These are phyloP conservation scores for Lactarius psammicola DNA, from an alignment of 768 basidiomycete species.

Conservation along the genomic window DNA sequence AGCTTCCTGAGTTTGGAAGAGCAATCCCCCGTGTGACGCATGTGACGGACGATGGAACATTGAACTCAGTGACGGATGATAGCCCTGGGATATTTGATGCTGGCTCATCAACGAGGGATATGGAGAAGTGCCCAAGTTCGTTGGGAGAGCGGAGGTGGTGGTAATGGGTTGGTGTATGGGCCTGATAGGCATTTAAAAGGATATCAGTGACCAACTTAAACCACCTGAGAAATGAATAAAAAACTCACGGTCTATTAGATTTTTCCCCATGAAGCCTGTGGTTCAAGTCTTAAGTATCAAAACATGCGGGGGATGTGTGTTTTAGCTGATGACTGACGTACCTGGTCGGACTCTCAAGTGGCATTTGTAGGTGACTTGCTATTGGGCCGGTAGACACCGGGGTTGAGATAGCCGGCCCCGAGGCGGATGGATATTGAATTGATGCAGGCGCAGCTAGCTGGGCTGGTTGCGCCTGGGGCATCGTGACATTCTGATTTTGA, in stretches of 20 bases:
- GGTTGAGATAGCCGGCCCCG: background rate
- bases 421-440: constrained; percentile 9
- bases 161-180: constrained; percentile 51
- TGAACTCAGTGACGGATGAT: constrained; percentile 71
- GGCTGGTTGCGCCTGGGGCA: no score
- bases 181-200: constrained; percentile 11
- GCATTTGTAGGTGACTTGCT: constrained; percentile 40
- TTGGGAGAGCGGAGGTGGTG: constrained; percentile 67
- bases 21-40: constrained; percentile 25
- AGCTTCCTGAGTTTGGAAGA: constrained; percentile 27
- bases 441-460: constrained; percentile 25
- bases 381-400: constrained; percentile 11
- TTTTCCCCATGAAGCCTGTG: constrained; percentile 41
- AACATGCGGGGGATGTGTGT: background rate
- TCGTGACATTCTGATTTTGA: constrained; percentile 39
- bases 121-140: constrained; percentile 46
- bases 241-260: constrained; percentile 28
- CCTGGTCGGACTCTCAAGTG: constrained; percentile 60
- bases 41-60: constrained; percentile 51
- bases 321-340: constrained; percentile 12
- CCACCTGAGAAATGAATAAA: background rate
- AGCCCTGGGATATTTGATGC: constrained; percentile 77
- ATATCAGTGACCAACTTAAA: background rate
- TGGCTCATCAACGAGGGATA: constrained; percentile 77
- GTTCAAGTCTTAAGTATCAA: constrained; percentile 49